These are phyloP conservation scores for Moesziomyces sp. DNA, from an alignment of 1,284 basidiomycete species.

Conservation along the genomic window DNA sequence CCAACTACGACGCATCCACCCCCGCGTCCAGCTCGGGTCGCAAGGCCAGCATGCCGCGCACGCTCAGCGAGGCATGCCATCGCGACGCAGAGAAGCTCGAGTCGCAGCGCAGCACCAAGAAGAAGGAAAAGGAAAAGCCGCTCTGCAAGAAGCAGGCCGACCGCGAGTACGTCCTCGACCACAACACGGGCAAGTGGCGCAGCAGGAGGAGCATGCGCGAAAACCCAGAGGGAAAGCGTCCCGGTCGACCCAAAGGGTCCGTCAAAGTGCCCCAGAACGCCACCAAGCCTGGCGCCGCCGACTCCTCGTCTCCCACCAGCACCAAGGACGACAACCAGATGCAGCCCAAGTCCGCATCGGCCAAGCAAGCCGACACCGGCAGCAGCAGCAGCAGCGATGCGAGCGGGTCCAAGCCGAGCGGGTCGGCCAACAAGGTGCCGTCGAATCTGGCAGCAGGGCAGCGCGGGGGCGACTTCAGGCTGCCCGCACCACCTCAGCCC, in stretches of 20 bases:
- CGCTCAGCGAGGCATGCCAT: conserved; percentile 47
- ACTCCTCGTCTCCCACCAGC: conserved; percentile 10
- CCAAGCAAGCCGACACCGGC: conserved; percentile 10
- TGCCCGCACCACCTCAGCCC: conserved; percentile 2
- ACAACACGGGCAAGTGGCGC: conserved; percentile 48
- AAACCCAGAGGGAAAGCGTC: conserved; percentile 45
- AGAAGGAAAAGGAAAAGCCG: conserved; percentile 33
- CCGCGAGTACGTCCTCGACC: conserved; percentile 39
- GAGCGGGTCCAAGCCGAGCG: background rate
- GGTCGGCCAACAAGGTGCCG: too few relatives aligned
- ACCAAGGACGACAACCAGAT: conserved; percentile 7
- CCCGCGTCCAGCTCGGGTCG: conserved; percentile 19
- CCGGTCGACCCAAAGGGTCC: conserved; percentile 50
- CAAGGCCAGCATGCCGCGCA: conserved; percentile 43
- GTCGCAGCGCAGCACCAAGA: conserved; percentile 30
- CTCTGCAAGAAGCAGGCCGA: conserved; percentile 45
- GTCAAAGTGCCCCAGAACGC: conserved; percentile 31
- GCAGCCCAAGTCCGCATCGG: background rate
- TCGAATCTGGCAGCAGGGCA: background rate
- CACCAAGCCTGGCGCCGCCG: conserved; percentile 6
- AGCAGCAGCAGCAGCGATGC: conserved; percentile 4
- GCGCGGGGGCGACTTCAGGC: conserved; percentile 12
- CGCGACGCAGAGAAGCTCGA: conserved; percentile 46
- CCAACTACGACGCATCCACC: conserved; percentile 25
- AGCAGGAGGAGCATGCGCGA: conserved; percentile 53